Evolutionary conservation across 495 filamentous ascomycete species (phyloP), one percentile per base, ranked within the genome.

Genomic region (Glutinoglossum americanum): DNA sequence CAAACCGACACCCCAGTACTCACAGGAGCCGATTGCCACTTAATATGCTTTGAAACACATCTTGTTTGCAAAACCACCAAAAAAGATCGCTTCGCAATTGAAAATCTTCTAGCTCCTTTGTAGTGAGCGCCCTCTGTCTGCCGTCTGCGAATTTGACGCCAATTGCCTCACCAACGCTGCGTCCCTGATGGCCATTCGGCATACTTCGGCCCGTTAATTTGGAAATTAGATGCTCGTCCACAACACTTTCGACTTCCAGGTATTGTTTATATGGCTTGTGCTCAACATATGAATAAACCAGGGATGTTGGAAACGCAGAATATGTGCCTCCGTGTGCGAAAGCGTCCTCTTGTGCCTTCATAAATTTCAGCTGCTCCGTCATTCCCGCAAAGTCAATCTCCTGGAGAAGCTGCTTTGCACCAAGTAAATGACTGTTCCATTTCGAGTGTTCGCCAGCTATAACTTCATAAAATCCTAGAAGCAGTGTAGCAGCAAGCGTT

Each of bases 41-140:
- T 37, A 98, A 70, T 58, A 96, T 76, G 64, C 87, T 89, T 67
- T 96, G 90, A 63, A 89, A 86, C 6, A 83, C 78, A 69, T 98
- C 92, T 69, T 94, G 89, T 69, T 94, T 93, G 57, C 75, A 81
- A 68, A 84, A 98, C 88, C 87, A 97, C 92, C 92, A 98, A 70
- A 84, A 94, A 30, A 98, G 72, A 69, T 98, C 92, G 57, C 83
- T 79, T 56, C 93, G 77, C 39, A 85, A 78, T 65, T 87, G 80
- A 63, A 85, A 93, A 26, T 71, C 77, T 60, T 89, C 85, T 54
- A 89, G 75, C 53, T 92, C 87, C 57, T 80, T 83, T 21, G 78
- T 73, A 3, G 80, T 79, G 45, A 83, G 80, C 49, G 60, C 65
- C 70, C 65, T 9, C 68, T 27, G 10, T 58, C 56, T 35, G 39